These are phyloP conservation scores for Elsinoe fawcettii DNA, from an alignment of 2,329 filamentous ascomycete genomes.

Conservation along the genomic window DNA sequence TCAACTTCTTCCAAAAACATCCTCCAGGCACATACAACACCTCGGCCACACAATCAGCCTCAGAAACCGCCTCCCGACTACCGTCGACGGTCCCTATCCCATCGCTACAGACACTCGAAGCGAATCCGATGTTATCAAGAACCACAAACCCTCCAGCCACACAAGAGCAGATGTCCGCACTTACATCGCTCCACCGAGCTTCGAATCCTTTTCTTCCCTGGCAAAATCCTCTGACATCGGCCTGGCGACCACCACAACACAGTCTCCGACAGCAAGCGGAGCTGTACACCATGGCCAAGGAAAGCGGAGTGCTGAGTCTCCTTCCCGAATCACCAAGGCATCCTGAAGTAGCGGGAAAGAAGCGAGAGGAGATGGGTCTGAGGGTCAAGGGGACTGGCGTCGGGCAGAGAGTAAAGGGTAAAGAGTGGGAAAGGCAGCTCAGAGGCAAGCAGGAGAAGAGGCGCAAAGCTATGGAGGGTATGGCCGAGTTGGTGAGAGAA, in stretches of 20 bases:
- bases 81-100: conserved; percentile 37
- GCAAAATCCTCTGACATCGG: conserved; percentile 69
- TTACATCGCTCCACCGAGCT: conserved; percentile 23
- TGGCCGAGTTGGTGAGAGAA: conserved; percentile 82
- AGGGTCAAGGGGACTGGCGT: conserved; percentile 81
- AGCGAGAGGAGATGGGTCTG: conserved; percentile 69
- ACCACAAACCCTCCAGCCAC: conserved; percentile 35
- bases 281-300: conserved; percentile 73
- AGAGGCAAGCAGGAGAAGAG: conserved; percentile 50
- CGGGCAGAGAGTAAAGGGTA: conserved; percentile 90
- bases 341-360: conserved; percentile 56
- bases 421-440: conserved; percentile 82
- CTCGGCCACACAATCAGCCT: conserved; percentile 23
- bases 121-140: conserved; percentile 19
- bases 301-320: conserved; percentile 36
- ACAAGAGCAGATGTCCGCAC: conserved; percentile 25
- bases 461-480: conserved; percentile 42
- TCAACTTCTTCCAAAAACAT: conserved; percentile 82
- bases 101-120: background rate
- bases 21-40: conserved; percentile 55
- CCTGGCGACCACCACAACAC: conserved; percentile 75
- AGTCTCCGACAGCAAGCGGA: conserved; percentile 84
- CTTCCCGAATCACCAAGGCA: conserved; percentile 30
- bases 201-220: conserved; percentile 74
- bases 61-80: conserved; percentile 24